phyloP scores from a whole-genome alignment of 495 filamentous ascomycete species.

The Neurospora sp. region DNA sequence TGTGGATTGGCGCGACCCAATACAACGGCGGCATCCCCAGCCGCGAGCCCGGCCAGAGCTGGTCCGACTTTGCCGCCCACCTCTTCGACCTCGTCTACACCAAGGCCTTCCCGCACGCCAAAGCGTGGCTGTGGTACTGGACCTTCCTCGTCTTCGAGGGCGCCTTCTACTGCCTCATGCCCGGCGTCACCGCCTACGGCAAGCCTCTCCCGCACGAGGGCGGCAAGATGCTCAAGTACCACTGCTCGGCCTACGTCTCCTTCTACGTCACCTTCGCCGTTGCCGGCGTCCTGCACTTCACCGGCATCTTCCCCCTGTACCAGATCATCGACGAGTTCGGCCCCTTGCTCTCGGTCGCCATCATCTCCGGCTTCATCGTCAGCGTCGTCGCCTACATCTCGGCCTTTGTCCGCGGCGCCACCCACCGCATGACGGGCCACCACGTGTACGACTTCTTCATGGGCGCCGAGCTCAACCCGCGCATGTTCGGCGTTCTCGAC shows the following conservation, averaged over 20 bases:
- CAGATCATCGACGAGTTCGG: constrained; percentile 95
- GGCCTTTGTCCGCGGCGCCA: constrained; percentile 64
- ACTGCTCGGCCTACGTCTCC: constrained; percentile 79
- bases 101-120: constrained; percentile 66
- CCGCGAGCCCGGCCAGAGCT: constrained; percentile 54
- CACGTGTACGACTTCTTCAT: constrained; percentile 98
- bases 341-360: constrained; percentile 78
- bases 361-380: constrained; percentile 75
- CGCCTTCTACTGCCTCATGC: constrained; percentile 69
- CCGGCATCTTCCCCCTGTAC: constrained; percentile 80
- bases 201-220: constrained; percentile 76
- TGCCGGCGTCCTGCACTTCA: constrained; percentile 60
- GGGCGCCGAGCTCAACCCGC: constrained; percentile 93
- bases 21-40: constrained; percentile 75
- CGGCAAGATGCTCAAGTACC: constrained; percentile 80
- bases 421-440: constrained; percentile 88
- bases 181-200: constrained; percentile 73
- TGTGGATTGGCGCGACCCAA: constrained; percentile 93
- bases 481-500: constrained; percentile 87
- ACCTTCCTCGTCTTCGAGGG: constrained; percentile 76
- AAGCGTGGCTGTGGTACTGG: constrained; percentile 93
- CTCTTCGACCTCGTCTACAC: constrained; percentile 62
- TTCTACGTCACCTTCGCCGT: constrained; percentile 78
- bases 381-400: constrained; percentile 77
- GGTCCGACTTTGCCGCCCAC: constrained; percentile 55